Conservation (phyloP, 2,329 filamentous ascomycete species). For the Cordyceps cateniannulata region DNA sequence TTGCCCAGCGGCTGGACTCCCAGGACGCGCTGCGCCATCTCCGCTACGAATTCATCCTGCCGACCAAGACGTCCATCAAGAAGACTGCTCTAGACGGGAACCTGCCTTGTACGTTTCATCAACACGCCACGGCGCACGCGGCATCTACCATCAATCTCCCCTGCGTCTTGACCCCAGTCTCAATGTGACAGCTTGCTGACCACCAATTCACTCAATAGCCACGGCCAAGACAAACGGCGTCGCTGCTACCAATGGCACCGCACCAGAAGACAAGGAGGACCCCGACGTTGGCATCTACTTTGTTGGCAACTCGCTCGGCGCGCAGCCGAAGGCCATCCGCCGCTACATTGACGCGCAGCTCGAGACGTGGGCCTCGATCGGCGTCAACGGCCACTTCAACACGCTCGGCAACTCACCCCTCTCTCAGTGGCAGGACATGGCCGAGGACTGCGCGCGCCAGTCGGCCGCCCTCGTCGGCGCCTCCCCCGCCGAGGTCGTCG, state of each 20-base stretch:
- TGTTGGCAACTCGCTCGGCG: slow-evolving; percentile 82
- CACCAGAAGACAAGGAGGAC: slow-evolving; percentile 21
- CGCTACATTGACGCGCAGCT: slow-evolving; percentile 66
- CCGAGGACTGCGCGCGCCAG: slow-evolving; percentile 63
- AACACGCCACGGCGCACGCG: not conserved
- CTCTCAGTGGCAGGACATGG: slow-evolving; percentile 70
- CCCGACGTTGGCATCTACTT: slow-evolving; percentile 59
- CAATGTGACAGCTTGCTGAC: not conserved
- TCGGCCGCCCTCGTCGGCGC: slow-evolving; percentile 73
- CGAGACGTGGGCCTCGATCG: slow-evolving; percentile 77
- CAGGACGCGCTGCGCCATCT: slow-evolving; percentile 55
- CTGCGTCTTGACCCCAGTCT: not conserved
- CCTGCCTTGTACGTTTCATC: slow-evolving; percentile 28
- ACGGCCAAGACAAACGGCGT: slow-evolving; percentile 18
- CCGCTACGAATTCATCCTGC: slow-evolving; percentile 69
- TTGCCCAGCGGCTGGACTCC: slow-evolving; percentile 48
- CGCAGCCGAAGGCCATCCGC: slow-evolving; percentile 66
- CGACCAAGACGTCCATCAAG: slow-evolving; percentile 64
- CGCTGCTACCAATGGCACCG: slow-evolving; percentile 9
- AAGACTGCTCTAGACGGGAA: slow-evolving; percentile 49
- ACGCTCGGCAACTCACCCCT: slow-evolving; percentile 61
- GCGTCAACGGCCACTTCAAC: slow-evolving; percentile 77
- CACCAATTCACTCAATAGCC: not conserved
- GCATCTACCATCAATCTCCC: not conserved
- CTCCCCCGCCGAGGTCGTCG: slow-evolving; percentile 64